Base-by-base conservation (phyloP, 2,329 filamentous ascomycete genomes). In the Colletotrichum eleusines region DNA sequence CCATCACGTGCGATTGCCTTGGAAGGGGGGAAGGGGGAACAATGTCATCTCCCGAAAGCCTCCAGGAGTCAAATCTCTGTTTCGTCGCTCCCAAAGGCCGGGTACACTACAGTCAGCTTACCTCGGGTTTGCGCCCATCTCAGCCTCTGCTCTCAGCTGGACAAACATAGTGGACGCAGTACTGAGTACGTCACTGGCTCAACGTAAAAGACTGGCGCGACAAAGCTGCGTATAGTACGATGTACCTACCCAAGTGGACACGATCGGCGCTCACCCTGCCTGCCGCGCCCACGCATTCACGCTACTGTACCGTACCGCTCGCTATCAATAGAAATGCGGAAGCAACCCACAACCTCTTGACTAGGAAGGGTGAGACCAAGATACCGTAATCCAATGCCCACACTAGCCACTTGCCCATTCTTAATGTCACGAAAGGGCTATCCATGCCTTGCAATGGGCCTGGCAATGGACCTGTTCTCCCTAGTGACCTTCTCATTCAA, bases 351-450 rank as follows among this genome's bases (percentile, higher is more conserved):
- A 31, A 14, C 59, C 16, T 26, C 46, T 35, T 35, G 42, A 50
- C 14, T n/a, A 33, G 31, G 44, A 23, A 44, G 46, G 26, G 8
- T n/a, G 53, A 44, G 44, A 46, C 44, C 35, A 58, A 58, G 38
- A 18, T 44, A 46, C 57, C 64, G 58, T 63, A 51, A 63, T 54
- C 42, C 31, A n/a, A 12, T 35, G 35, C 23, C 35, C 26, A 46
- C 60, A 33, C 16, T n/a, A n/a, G 33, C 46, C 42, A 60, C 16
- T 42, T 51, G 57, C 57, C 68, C 68, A 68, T 66, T 61, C 35
- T 42, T 42, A 57, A 46, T 71, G 23, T 23, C 14, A 70, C 63
- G 31, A 57, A 35, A 42, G 40, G n/a, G 26, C n/a, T 12, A 55
- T 26, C 12, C 28, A 3, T 23, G 51, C 44, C 11, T 12, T 48